Conservation (phyloP, 176 grass and related monocot genomes). For the Olyra latifolia region DNA sequence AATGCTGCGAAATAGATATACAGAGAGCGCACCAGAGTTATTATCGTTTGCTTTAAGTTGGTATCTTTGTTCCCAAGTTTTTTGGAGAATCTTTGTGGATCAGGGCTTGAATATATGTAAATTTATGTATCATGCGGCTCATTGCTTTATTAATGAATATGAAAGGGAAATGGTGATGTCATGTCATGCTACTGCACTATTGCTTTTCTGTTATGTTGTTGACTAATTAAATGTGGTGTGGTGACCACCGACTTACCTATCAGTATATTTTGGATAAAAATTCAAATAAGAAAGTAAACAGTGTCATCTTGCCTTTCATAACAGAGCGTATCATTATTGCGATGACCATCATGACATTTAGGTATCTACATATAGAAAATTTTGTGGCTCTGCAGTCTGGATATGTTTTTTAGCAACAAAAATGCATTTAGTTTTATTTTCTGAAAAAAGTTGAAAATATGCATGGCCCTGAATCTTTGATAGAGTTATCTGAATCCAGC, state of each 20-base stretch:
- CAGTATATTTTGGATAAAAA: not conserved
- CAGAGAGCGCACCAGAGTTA: not conserved
- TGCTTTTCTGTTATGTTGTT: not conserved
- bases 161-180: not conserved
- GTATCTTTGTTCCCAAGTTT: constrained; percentile 2
- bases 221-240: not conserved
- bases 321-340: not conserved
- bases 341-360: not conserved
- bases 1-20: not conserved
- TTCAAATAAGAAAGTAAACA: not conserved
- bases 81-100: not conserved
- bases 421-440: not conserved
- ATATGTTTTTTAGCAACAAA: not conserved
- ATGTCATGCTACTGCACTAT: not conserved
- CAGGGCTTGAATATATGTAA: not conserved
- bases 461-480: not conserved
- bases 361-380: not conserved
- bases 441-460: not conserved
- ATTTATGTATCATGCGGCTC: not conserved
- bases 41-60: not conserved
- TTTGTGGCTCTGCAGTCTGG: not conserved
- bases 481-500: not conserved
- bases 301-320: not conserved
- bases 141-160: constrained; percentile 8
- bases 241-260: not conserved